A percentile compares a stretch with the other conserved stretches of the same genome.
Evolutionary conservation across 768 basidiomycete genomes (phyloP).

Genomic region (Lentinula sp.): DNA sequence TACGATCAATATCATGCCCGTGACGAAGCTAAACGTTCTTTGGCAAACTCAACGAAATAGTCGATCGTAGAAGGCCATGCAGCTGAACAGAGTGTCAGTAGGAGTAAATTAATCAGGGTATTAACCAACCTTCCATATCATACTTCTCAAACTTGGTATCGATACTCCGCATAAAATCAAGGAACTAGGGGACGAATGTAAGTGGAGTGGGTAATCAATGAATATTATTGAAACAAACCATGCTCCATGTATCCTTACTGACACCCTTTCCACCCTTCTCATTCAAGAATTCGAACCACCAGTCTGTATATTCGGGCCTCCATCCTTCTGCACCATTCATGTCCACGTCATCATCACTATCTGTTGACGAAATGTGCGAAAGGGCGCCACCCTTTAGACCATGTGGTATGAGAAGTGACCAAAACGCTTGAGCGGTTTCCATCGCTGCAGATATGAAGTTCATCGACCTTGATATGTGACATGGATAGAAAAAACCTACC

Average conservation of each 20-base stretch:
- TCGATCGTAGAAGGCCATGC: slow-evolving; percentile 89
- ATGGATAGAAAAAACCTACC: slow-evolving; percentile 34
- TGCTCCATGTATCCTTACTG: slow-evolving; percentile 85
- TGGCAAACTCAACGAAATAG: slow-evolving; percentile 72
- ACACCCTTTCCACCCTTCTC: slow-evolving; percentile 67
- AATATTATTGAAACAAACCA: slow-evolving; percentile 44
- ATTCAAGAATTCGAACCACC: slow-evolving; percentile 78
- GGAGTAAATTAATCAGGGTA: not conserved
- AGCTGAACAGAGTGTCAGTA: slow-evolving; percentile 30
- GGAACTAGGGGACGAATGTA: slow-evolving; percentile 42
- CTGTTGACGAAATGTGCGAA: slow-evolving; percentile 29
- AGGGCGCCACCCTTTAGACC: slow-evolving; percentile 67
- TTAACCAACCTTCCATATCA: slow-evolving; percentile 60
- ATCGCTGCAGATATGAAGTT: slow-evolving; percentile 31
- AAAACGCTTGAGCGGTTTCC: slow-evolving; percentile 73
- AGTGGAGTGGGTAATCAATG: not conserved
- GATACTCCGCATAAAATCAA: slow-evolving; percentile 72
- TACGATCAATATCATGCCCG: slow-evolving; percentile 3
- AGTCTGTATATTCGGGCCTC: slow-evolving; percentile 52
- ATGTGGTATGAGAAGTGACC: slow-evolving; percentile 70
- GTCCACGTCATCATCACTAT: slow-evolving; percentile 43
- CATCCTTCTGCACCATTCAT: slow-evolving; percentile 45
- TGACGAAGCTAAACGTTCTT: slow-evolving; percentile 24
- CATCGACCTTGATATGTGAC: not conserved
- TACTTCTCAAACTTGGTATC: slow-evolving; percentile 69